Percentiles rank a stretch among this genome's conserved stretches.
phyloP scores from a whole-genome alignment of 129 eudicot species.

The Flaveria bidentis region DNA sequence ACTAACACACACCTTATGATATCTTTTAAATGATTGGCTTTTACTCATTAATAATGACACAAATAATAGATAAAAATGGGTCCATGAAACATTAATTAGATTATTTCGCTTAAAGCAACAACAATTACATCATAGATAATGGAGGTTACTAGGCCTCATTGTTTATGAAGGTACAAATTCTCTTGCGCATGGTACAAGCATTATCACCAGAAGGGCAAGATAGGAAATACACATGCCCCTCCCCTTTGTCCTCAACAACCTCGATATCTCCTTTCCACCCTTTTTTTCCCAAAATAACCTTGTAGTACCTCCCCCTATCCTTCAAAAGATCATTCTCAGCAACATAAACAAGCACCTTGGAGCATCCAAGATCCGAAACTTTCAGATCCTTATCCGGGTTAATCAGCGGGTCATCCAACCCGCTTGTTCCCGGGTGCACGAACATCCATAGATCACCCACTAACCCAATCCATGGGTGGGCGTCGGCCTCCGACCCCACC shows the following conservation, averaged over 20 bases:
- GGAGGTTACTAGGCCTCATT: neutral
- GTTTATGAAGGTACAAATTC: conserved; percentile 20
- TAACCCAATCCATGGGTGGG: neutral
- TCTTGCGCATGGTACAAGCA: conserved; percentile 18
- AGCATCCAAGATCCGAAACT: conserved; percentile 23
- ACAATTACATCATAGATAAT: neutral
- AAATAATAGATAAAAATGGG: too few species aligned
- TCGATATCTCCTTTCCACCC: conserved; percentile 17
- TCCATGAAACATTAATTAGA: too few species aligned
- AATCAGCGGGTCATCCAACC: conserved; percentile 31
- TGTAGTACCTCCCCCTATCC: conserved; percentile 24
- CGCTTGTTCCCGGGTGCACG: conserved; percentile 24
- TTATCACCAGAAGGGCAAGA: neutral
- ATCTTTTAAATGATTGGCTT: too few species aligned
- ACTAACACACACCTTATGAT: too few species aligned
- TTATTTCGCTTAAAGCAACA: too few species aligned
- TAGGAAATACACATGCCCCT: conserved; percentile 25
- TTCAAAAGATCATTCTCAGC: conserved; percentile 18
- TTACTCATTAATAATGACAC: too few species aligned
- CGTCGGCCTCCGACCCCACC: conserved; percentile 18
- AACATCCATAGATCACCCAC: neutral
- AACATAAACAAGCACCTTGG: conserved; percentile 22
- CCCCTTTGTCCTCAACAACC: conserved; percentile 21
- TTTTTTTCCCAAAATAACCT: neutral
- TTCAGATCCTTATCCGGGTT: conserved; percentile 35